Conservation (phyloP, 768 basidiomycete species). For the Lactifluus volemus region DNA sequence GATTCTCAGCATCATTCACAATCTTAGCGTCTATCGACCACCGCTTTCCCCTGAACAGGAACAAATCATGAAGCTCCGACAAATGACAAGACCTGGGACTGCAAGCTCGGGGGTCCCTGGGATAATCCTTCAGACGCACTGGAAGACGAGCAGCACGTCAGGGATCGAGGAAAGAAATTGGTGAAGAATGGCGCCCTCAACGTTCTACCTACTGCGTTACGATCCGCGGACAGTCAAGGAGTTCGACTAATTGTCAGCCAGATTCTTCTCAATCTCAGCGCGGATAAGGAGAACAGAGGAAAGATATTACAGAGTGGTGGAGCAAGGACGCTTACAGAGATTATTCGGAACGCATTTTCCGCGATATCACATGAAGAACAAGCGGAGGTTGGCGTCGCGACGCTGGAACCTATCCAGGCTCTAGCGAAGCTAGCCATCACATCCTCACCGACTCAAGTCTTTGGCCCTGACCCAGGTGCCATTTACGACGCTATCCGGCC, state of each 20-base stretch:
- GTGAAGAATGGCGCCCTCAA: slow-evolving; percentile 56
- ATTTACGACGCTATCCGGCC: slow-evolving; percentile 81
- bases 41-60: slow-evolving; percentile 70
- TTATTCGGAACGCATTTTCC: slow-evolving; percentile 45
- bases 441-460: slow-evolving; percentile 80
- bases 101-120: slow-evolving; percentile 13
- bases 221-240: slow-evolving; percentile 52
- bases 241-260: slow-evolving; percentile 52
- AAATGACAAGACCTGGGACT: slow-evolving; percentile 47
- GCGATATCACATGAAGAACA: slow-evolving; percentile 22
- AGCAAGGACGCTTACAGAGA: slow-evolving; percentile 49
- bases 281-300: slow-evolving; percentile 71
- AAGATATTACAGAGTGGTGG: slow-evolving; percentile 73
- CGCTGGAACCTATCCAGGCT: slow-evolving; percentile 71
- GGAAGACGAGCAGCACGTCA: slow-evolving; percentile 63
- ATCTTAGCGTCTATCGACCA: slow-evolving; percentile 64
- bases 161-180: slow-evolving; percentile 45
- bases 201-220: slow-evolving; percentile 49
- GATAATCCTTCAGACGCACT: slow-evolving; percentile 24
- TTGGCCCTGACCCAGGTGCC: slow-evolving; percentile 74
- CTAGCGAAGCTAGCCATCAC: slow-evolving; percentile 92
- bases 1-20: slow-evolving; percentile 62
- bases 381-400: slow-evolving; percentile 32
- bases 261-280: slow-evolving; percentile 60
- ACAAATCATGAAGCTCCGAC: slow-evolving; percentile 71